Evolutionary conservation across 305 asterid genomes (phyloP), one percentile per base, ranked within the genome.

Genomic region (Petunia hybrid): DNA sequence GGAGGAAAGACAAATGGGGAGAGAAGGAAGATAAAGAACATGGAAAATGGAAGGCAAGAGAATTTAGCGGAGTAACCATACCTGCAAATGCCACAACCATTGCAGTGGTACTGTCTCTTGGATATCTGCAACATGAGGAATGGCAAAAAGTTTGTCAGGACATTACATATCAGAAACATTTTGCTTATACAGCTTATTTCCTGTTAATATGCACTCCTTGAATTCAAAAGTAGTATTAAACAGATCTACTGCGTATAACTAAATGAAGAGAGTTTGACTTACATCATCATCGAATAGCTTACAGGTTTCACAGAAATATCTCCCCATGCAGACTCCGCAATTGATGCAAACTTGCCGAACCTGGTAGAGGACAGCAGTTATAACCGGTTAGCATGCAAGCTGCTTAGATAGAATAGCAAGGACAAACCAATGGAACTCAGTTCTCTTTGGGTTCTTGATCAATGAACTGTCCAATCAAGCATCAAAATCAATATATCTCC

Each of bases 31-130:
- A 55, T 62, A 36, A 31, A 16, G 12, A 43, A 38, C 38, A 12
- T 12, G 51, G 63, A 74, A 60, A 74, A 53, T 7, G n/a, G n/a
- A 51, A 74, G 78, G 78, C 36, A 36, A 8, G 39, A 10, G 8
- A 74, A 74, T 53, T 69, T 67, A 73, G 36, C 36, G 4, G 48
- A 69, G 46, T 46, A 82, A 80, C 60, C 13, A 40, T 89, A 93
- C 98, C 98, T 91, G 95, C 98, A 94, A 55, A 95, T 95, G 84
- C 98, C 98, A 78, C 98, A 95, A 46, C 92, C 96, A 45, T 87
- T 75, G 63, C 98, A 95, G 81, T 95, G 98, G 73, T 85, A 93
- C 90, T 95, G 99, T 80, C 84, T 82, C 80, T 95, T 95, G 43
- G 93, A 91, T 31, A 85, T 86, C 97, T 93, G 94, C 91, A 87